Base-by-base conservation (phyloP, 2,329 filamentous ascomycete species). In the Arachnomyces sp. region DNA sequence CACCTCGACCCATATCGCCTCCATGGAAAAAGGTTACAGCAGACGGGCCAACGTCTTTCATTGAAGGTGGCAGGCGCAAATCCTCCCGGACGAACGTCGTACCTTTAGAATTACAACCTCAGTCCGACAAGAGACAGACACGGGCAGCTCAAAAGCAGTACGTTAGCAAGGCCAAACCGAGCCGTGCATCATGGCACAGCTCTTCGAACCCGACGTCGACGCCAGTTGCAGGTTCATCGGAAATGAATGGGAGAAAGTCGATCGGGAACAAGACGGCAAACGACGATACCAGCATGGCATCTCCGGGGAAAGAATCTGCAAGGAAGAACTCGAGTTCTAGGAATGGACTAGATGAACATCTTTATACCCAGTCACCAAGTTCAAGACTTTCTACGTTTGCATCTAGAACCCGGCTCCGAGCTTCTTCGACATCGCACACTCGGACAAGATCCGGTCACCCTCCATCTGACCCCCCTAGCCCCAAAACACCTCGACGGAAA, bases 11-110 rank as follows among this genome's bases (percentile, higher is more conserved):
- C 34, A 51, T 60, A 31, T 96, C 90, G 47, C 92, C 92, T 49
- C 92, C 92, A 15, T 98, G 92, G 92, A 96, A 92, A 69, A 86
- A 80, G 55, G 76, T 85, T 47, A 76, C 76, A 44, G 86, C 84
- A 31, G 85, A 94, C 18, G 92, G 92, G 0, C 92, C 92, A 15
- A 92, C 90, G 3, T 84, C 85, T 1, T 89, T 93, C 59, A 76
- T 84, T 34, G 70, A 74, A 44, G 71, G 77, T 57, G 78, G 78
- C 30, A 71, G 71, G 49, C 68, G 78, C 44, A 78, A 76, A 59
- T 82, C 78, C 33, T 74, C 76, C 36, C 68, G 78, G 51, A 32
- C 31, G n/a, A 76, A 73, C 52, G 44, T 58, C 14, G 55, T 74
- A 14, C 71, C 73, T 11, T 47, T 68, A 38, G 70, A 72, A 33